Percentiles rank a stretch among this genome's conserved stretches.
Conservation (phyloP, 192 early-diverging fungal genomes). For the Dissophora ornata region DNA sequence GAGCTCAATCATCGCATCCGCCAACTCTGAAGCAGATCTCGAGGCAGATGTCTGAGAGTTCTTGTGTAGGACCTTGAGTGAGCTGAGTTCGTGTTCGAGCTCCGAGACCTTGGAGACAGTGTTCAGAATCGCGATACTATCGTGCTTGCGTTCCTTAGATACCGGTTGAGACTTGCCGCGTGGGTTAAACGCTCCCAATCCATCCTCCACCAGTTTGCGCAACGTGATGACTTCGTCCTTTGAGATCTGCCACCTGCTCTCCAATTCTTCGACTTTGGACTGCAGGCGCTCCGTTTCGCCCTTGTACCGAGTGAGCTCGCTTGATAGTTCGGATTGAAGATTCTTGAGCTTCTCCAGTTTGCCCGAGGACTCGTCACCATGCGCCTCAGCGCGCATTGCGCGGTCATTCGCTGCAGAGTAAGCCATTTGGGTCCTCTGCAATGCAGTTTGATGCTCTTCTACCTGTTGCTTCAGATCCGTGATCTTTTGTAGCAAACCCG, state of each 20-base stretch:
- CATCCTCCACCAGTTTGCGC: constrained; percentile 57
- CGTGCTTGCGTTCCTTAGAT: constrained; percentile 41
- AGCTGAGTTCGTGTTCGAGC: constrained; percentile 55
- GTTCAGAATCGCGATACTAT: constrained; percentile 47
- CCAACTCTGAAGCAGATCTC: constrained; percentile 47
- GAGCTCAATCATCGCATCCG: constrained; percentile 59
- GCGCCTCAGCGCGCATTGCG: constrained; percentile 45
- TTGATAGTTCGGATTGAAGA: constrained; percentile 42
- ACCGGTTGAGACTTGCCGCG: constrained; percentile 10
- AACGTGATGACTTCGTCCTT: constrained; percentile 58
- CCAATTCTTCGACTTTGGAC: constrained; percentile 51
- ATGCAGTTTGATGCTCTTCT: constrained; percentile 48
- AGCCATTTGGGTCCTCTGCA: constrained; percentile 55
- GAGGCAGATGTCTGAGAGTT: constrained; percentile 41
- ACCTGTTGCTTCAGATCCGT: constrained; percentile 48
- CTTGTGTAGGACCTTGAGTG: constrained; percentile 39
- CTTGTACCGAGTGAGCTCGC: constrained; percentile 37
- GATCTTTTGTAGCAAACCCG: constrained; percentile 36
- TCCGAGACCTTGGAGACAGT: constrained; percentile 52
- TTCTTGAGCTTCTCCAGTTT: constrained; percentile 52
- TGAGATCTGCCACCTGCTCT: constrained; percentile 51
- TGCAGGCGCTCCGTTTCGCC: constrained; percentile 53
- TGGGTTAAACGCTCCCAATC: constrained; percentile 52
- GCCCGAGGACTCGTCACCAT: constrained; percentile 48
- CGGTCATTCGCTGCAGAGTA: constrained; percentile 52